These are phyloP conservation scores for Calophaca sinica DNA, from an alignment of 306 rosid species.

Conservation along the genomic window DNA sequence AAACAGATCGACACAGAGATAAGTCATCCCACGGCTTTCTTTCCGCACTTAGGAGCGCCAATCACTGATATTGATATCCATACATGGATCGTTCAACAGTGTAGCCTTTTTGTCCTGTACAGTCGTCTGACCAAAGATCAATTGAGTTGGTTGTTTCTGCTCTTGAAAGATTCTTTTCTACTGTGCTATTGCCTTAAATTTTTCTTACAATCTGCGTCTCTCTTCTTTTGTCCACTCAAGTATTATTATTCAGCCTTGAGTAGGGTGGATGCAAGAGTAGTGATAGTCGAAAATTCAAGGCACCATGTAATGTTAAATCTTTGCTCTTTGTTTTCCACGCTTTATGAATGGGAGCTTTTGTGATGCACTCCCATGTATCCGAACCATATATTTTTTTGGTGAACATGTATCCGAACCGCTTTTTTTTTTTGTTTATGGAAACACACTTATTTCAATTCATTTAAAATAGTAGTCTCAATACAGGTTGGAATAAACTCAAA, in stretches of 20 bases:
- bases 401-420: too few relatives aligned
- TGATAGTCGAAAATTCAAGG: conserved; percentile 29
- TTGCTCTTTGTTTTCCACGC: conserved; percentile 18
- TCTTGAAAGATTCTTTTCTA: conserved; percentile 40
- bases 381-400: neutral
- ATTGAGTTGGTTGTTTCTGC: conserved; percentile 43
- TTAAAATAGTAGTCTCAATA: too few relatives aligned
- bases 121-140: conserved; percentile 52
- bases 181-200: conserved; percentile 41
- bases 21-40: conserved; percentile 65
- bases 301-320: conserved; percentile 37
- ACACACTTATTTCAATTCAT: too few relatives aligned
- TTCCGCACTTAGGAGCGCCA: conserved; percentile 66
- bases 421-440: too few relatives aligned
- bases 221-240: conserved; percentile 37
- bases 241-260: conserved; percentile 43
- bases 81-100: conserved; percentile 38
- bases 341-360: conserved; percentile 25
- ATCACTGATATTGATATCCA: conserved; percentile 53
- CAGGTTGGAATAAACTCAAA: too few relatives aligned
- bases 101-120: conserved; percentile 52
- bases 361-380: conserved; percentile 28
- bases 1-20: conserved; percentile 61
- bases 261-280: conserved; percentile 46
- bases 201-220: conserved; percentile 21